A percentile compares a stretch with the other conserved stretches of the same genome.
Conservation (phyloP, 345 rosid species). For the Citrus reticulata region DNA sequence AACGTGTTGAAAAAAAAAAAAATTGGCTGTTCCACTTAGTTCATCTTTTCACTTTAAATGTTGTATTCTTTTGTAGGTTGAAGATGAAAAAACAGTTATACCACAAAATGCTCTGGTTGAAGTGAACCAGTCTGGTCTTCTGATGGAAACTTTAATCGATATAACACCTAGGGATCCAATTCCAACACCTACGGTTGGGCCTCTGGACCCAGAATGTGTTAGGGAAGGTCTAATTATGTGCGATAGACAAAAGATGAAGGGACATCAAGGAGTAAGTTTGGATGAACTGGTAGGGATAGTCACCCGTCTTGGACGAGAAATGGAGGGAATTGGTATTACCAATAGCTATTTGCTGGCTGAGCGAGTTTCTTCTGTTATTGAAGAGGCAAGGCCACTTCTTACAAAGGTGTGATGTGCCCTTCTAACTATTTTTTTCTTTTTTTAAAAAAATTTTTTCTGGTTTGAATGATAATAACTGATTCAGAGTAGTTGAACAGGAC, state of each 20-base stretch:
- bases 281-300: conserved; percentile 88
- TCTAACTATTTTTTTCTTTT: background rate
- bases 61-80: conserved; percentile 48
- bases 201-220: conserved; percentile 69
- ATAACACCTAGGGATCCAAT: conserved; percentile 87
- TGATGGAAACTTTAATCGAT: conserved; percentile 94
- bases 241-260: conserved; percentile 86
- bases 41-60: background rate
- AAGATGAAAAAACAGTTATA: conserved; percentile 90
- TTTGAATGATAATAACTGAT: background rate
- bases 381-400: conserved; percentile 88
- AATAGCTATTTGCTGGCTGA: conserved; percentile 65
- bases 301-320: conserved; percentile 83
- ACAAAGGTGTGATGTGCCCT: conserved; percentile 60
- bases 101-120: conserved; percentile 87
- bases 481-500: background rate
- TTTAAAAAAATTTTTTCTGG: background rate
- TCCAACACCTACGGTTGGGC: conserved; percentile 77
- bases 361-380: conserved; percentile 72
- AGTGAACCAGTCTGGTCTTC: conserved; percentile 98
- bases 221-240: conserved; percentile 88
- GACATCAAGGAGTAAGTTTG: conserved; percentile 87
- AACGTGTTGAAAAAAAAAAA: background rate
- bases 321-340: conserved; percentile 77
- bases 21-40: background rate